Conservation (phyloP, 352 stramenopile species). For the Saprolegnia parasitica region DNA sequence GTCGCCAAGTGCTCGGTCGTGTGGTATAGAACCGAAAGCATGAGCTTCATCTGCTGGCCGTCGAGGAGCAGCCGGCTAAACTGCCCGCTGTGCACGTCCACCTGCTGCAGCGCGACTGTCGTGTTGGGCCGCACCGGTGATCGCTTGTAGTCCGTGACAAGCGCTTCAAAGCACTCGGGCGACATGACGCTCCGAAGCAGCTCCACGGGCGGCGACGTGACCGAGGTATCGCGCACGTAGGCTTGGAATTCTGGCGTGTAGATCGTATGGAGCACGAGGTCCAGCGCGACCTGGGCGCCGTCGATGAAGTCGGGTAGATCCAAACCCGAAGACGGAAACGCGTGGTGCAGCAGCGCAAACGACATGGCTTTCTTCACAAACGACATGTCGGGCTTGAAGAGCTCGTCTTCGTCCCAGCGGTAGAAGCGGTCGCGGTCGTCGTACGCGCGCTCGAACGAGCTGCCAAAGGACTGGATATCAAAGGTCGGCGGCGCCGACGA, state of each 20-base stretch:
- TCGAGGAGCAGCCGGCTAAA: conserved; percentile 10
- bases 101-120: conserved; percentile 4
- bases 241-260: conserved; percentile 10
- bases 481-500: conserved; percentile 5
- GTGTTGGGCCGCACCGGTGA: conserved; percentile 7
- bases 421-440: conserved; percentile 14
- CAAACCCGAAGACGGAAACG: neutral
- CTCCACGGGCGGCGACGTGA: neutral
- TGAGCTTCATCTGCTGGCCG: conserved; percentile 16
- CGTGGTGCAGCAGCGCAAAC: conserved; percentile 20
- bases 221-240: neutral
- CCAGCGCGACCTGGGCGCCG: conserved; percentile 24
- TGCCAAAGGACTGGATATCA: neutral
- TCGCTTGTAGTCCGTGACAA: conserved; percentile 19
- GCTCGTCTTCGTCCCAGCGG: conserved; percentile 5
- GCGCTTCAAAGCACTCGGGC: conserved; percentile 5
- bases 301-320: conserved; percentile 23
- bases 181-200: conserved; percentile 19
- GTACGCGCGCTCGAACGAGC: conserved; percentile 6
- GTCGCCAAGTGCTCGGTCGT: conserved; percentile 22
- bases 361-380: conserved; percentile 10
- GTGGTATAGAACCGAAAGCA: conserved; percentile 17
- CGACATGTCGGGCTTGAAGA: conserved; percentile 20
- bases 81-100: conserved; percentile 24
- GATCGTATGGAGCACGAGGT: conserved; percentile 25